Percentiles rank a stretch among this genome's conserved stretches.
Evolutionary conservation across 2,329 filamentous ascomycete genomes (phyloP).

Genomic region (Ceratocystis harringtonii): DNA sequence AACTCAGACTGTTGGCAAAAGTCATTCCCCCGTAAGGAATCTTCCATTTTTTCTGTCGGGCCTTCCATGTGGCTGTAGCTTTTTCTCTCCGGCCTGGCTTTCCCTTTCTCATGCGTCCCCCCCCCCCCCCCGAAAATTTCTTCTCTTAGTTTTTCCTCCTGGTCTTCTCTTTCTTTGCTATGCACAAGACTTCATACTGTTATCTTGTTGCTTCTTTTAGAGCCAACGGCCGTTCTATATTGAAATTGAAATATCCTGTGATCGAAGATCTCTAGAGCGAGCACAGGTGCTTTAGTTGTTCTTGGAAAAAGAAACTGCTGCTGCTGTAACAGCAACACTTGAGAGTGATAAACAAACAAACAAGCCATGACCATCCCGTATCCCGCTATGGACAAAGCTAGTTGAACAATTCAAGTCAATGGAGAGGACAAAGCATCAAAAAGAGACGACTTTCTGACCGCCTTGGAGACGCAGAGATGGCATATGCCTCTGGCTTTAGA

Average conservation of each 20-base stretch:
- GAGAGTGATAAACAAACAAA: background rate
- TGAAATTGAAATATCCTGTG: background rate
- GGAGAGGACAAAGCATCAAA: background rate
- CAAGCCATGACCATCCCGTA: constrained; percentile 2
- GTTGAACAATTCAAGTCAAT: background rate
- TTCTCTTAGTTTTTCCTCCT: background rate
- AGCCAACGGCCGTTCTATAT: background rate
- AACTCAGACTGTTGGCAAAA: background rate
- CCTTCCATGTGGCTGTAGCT: constrained; percentile 9
- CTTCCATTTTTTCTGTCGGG: constrained; percentile 5
- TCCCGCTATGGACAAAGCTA: background rate
- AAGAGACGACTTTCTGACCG: background rate
- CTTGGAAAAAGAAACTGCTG: background rate
- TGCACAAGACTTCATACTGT: background rate
- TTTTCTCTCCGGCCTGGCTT: constrained; percentile 1
- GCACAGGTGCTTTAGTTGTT: background rate
- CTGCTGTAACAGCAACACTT: too few relatives aligned
- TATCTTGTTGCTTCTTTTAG: background rate
- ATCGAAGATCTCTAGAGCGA: background rate
- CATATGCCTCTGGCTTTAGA: background rate
- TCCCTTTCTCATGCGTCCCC: background rate
- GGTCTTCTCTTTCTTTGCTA: background rate
- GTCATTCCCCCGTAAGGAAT: background rate
- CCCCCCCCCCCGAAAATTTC: background rate
- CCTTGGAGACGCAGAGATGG: background rate